Evolutionary conservation across 179 eudicot species (phyloP), one percentile per base, ranked within the genome.

Genomic region (Drosera spatulata): DNA sequence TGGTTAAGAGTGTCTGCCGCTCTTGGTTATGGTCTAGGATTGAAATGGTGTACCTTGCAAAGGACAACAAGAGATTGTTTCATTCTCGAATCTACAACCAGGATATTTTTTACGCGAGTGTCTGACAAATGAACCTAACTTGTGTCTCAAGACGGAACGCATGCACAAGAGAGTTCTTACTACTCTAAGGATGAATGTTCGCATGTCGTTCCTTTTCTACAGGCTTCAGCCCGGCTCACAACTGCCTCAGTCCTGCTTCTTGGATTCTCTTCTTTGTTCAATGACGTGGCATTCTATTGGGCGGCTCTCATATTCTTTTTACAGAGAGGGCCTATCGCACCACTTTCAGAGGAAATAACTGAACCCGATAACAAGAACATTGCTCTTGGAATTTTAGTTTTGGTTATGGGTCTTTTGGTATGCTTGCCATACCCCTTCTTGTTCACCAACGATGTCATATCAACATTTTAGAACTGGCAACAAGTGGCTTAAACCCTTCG

Each of bases 241-340:
- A 83, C 76, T 10, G 84, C 77, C 38, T 84, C 95, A 7, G 86
- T 93, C 39, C 88, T 60, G 59, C 82, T 93, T 50, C 95, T 93
- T 12, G 99, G 99, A 22, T 73, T 93, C 13, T 72, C 88, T 13
- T 84, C 99, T 4, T 68, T 93, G 76, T 81, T 93, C 67, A 86
- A 68, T 41, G 99, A 93, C 39, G 99, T 93, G 6, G 96, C 99
- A 2, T 93, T 93, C 70, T 93, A 93, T 41, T 93, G 95, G 95
- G 95, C 85, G n/a, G 90, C 67, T 41, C 71, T 93, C 70, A 82
- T 93, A 64, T 86, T 86, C 85, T 76, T 93, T 79, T 72, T 93
- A 67, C 99, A 93, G 55, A 83, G 99, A 67, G 91, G 95, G 14
- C 90, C 95, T 1, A 86, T 89, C 50, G 83, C 99, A 55, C 99